A percentile compares a stretch with the other conserved stretches of the same genome.
phyloP scores from a whole-genome alignment of 257 asterid species.

The Przewalskia tangutica region DNA sequence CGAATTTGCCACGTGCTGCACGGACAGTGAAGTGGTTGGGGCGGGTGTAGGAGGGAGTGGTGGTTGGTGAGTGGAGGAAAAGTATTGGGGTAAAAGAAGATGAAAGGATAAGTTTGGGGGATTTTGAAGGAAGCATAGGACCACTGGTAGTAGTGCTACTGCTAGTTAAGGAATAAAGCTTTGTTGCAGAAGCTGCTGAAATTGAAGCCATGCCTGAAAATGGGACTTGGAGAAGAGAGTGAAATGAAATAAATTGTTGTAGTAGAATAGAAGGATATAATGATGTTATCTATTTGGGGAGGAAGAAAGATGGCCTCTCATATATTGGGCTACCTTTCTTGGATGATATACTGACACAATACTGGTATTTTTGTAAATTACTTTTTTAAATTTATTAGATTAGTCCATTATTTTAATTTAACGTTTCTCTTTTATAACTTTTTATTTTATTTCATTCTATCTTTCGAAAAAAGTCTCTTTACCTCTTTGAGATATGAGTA shows the following conservation, averaged over 20 bases:
- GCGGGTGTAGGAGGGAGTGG: constrained; percentile 9
- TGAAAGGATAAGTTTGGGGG: constrained; percentile 41
- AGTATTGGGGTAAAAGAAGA: constrained; percentile 55
- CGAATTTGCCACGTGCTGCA: constrained; percentile 92
- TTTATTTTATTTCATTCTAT: no score
- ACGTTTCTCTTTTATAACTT: no score
- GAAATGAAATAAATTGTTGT: neutral
- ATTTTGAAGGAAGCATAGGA: neutral
- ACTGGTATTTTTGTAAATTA: neutral
- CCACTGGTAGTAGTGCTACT: no score
- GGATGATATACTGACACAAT: neutral
- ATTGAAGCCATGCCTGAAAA: constrained; percentile 22
- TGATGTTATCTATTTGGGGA: neutral
- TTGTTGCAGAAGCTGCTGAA: constrained; percentile 15
- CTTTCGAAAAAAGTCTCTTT: no score
- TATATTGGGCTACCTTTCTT: neutral
- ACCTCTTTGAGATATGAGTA: no score
- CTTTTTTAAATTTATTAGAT: no score
- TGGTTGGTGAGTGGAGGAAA: constrained; percentile 28
- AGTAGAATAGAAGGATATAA: constrained; percentile 2
- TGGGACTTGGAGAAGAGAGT: neutral
- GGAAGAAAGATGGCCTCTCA: constrained; percentile 1
- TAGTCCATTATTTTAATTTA: no score
- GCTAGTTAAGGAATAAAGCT: neutral
- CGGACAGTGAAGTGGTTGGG: constrained; percentile 43